A percentile compares a stretch with the other conserved stretches of the same genome.
phyloP scores from a whole-genome alignment of 129 eudicot genomes.

The Saposhnikovia divaricata region DNA sequence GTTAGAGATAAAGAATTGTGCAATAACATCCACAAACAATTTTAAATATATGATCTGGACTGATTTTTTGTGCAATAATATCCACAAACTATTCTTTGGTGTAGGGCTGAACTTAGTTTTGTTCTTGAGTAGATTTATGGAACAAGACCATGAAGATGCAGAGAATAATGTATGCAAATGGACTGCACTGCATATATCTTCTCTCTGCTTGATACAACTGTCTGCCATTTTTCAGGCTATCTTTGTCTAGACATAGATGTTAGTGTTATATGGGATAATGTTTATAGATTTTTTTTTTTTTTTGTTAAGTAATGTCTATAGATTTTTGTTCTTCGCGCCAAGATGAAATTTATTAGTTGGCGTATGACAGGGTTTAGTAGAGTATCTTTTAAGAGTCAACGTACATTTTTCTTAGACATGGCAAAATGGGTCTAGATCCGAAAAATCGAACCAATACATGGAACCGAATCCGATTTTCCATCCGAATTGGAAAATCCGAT shows the following conservation, averaged over 20 bases:
- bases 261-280: not conserved
- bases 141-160: slow-evolving; percentile 67
- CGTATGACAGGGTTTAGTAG: too few species aligned
- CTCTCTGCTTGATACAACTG: slow-evolving; percentile 53
- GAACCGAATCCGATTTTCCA: too few species aligned
- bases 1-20: not conserved
- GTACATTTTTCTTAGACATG: too few species aligned
- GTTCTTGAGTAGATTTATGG: slow-evolving; percentile 71
- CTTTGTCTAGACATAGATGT: slow-evolving; percentile 12
- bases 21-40: not conserved
- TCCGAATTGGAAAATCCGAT: too few species aligned
- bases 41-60: not conserved
- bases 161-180: slow-evolving; percentile 77
- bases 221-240: slow-evolving; percentile 78
- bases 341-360: not conserved
- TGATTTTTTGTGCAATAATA: not conserved
- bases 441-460: too few species aligned
- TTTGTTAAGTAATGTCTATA: too few species aligned
- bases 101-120: slow-evolving; percentile 57
- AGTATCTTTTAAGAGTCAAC: too few species aligned
- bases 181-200: slow-evolving; percentile 67
- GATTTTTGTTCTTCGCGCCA: not conserved
- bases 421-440: too few species aligned
- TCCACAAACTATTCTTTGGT: not conserved
- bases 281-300: too few species aligned